Percentiles rank a stretch among this genome's conserved stretches.
Conservation (phyloP, 2,329 filamentous ascomycete species). For the Diaporthe sp. region DNA sequence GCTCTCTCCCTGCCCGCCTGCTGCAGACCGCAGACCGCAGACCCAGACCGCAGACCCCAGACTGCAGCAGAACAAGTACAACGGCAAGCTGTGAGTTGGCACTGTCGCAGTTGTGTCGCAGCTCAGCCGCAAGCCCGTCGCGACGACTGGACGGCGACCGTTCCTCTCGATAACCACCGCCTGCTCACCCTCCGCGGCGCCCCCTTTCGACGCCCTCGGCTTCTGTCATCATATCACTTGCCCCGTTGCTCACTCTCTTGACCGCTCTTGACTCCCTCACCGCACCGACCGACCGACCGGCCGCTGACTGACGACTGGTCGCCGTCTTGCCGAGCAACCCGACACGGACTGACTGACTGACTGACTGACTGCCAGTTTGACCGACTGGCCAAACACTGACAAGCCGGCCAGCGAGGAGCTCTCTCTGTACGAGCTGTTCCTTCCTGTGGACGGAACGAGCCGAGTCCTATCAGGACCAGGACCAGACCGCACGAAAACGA, state of each 20-base stretch:
- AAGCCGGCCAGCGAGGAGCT: constrained; percentile 1
- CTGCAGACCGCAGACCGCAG: constrained; percentile 36
- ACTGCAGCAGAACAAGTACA: constrained; percentile 34
- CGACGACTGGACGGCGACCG: constrained; percentile 28
- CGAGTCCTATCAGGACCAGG: constrained; percentile 17
- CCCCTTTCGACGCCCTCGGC: constrained; percentile 21
- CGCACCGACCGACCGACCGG: constrained; percentile 6
- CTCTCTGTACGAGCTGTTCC: background rate
- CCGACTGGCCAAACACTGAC: constrained; percentile 3
- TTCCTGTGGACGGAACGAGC: constrained; percentile 19
- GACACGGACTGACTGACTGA: constrained; percentile 1
- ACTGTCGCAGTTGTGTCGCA: constrained; percentile 33
- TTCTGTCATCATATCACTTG: constrained; percentile 33
- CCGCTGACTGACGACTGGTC: constrained; percentile 21
- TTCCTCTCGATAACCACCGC: constrained; percentile 24
- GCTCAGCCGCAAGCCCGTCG: constrained; percentile 27
- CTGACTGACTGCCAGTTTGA: constrained; percentile 4
- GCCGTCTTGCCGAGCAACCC: constrained; percentile 12
- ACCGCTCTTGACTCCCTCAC: background rate
- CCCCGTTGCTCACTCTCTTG: constrained; percentile 3
- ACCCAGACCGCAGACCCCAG: constrained; percentile 37
- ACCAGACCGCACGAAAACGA: constrained; percentile 24
- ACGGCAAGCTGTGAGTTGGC: constrained; percentile 27
- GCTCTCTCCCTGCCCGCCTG: constrained; percentile 20
- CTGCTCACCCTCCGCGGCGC: constrained; percentile 23